phyloP scores from a whole-genome alignment of 148 eudicot genomes.

The Arbutus unedo region DNA sequence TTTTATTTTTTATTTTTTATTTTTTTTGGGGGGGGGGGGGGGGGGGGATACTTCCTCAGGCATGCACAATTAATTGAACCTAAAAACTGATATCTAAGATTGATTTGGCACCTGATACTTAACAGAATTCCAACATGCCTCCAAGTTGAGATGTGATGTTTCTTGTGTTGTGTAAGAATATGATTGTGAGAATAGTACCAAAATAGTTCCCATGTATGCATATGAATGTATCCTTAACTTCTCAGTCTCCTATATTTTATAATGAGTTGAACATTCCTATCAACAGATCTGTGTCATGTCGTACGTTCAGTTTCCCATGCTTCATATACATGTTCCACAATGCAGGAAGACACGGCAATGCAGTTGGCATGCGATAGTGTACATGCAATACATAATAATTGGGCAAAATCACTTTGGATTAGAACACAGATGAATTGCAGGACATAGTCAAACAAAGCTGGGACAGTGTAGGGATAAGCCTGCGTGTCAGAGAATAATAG shows the following conservation, averaged over 20 bases:
- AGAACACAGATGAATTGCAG: background rate
- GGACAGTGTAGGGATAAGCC: too few species aligned
- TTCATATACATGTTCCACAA: background rate
- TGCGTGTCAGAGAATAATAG: background rate
- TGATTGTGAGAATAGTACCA: background rate
- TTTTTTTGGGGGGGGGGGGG: too few species aligned
- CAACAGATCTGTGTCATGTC: background rate
- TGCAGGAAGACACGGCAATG: constrained; percentile 1
- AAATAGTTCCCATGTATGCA: background rate
- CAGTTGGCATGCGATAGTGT: background rate
- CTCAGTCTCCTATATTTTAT: background rate
- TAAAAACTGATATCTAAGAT: too few species aligned
- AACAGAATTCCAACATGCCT: background rate
- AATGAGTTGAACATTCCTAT: background rate
- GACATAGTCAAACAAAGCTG: too few species aligned
- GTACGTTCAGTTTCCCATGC: background rate
- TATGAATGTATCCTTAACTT: background rate
- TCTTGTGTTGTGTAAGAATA: background rate
- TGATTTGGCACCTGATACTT: background rate
- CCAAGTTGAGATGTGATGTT: background rate
- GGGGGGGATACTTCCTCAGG: background rate
- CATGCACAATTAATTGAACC: background rate
- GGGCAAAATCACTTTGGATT: background rate
- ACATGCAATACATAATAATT: background rate
- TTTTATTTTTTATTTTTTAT: too few species aligned